Conservation (phyloP, 2,329 filamentous ascomycete species). For the Herpotrichia juniperi region DNA sequence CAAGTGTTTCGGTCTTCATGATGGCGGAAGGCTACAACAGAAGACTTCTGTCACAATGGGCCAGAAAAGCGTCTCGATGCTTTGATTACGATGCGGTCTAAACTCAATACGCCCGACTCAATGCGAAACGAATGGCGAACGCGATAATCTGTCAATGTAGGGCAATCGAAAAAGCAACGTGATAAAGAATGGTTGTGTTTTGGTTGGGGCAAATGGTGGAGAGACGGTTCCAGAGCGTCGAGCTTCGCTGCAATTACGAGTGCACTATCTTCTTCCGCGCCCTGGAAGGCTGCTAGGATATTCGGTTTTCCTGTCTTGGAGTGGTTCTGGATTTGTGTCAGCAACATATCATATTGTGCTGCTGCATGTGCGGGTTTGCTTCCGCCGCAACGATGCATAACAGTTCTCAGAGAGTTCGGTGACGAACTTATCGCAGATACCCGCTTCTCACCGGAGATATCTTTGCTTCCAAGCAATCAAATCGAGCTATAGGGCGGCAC, state of each 20-base stretch:
- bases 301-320: constrained; percentile 15
- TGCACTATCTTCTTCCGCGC: constrained; percentile 12
- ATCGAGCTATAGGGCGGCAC: constrained; percentile 24
- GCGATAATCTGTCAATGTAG: constrained; percentile 4
- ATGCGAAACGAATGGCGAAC: constrained; percentile 13
- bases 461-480: constrained; percentile 35
- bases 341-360: constrained; percentile 20
- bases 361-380: constrained; percentile 39
- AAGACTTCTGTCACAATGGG: constrained; percentile 11
- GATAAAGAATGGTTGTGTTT: neutral
- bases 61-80: constrained; percentile 8
- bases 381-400: constrained; percentile 37
- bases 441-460: constrained; percentile 35
- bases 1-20: constrained; percentile 42
- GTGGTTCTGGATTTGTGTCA: constrained; percentile 33
- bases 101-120: constrained; percentile 14
- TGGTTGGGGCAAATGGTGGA: constrained; percentile 8
- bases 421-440: constrained; percentile 45
- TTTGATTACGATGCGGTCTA: constrained; percentile 10
- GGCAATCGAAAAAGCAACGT: constrained; percentile 3
- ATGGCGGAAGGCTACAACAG: constrained; percentile 16
- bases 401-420: constrained; percentile 31
- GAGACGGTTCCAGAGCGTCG: neutral
- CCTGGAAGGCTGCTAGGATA: constrained; percentile 22
- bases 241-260: constrained; percentile 8